Conservation (phyloP, 208 protist genomes). For the Crithidia acanthocephali region DNA sequence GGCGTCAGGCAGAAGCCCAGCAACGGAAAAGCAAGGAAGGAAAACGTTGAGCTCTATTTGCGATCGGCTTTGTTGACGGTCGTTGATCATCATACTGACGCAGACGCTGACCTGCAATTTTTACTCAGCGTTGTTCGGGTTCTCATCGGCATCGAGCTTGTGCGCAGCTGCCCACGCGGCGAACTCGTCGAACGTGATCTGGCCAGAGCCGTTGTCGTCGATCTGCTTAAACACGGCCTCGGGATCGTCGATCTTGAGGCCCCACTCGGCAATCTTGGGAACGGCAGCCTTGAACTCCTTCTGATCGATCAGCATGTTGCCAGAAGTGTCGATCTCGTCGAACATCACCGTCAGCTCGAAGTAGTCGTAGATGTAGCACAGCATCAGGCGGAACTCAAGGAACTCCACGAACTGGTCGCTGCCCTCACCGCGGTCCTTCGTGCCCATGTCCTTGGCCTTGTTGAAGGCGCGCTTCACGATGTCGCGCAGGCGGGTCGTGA, state of each 20-base stretch:
- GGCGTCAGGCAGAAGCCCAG: neutral
- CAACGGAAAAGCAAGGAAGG: neutral
- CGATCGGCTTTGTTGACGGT: neutral
- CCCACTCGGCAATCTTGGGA: slow-evolving; percentile 65
- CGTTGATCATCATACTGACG: no score
- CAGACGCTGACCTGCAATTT: no score
- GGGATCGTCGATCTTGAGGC: slow-evolving; percentile 54
- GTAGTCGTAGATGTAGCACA: slow-evolving; percentile 75
- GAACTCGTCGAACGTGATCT: slow-evolving; percentile 87
- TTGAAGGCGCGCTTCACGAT: slow-evolving; percentile 86
- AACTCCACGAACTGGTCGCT: slow-evolving; percentile 61
- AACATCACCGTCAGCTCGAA: slow-evolving; percentile 84
- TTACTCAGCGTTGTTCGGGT: slow-evolving; percentile 45
- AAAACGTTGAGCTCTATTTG: neutral
- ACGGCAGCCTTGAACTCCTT: slow-evolving; percentile 69
- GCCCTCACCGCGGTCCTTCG: slow-evolving; percentile 33
- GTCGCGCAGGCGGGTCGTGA: slow-evolving; percentile 63
- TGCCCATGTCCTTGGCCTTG: slow-evolving; percentile 68
- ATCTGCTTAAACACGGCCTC: slow-evolving; percentile 69
- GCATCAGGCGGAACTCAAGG: slow-evolving; percentile 81
- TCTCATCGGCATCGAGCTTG: slow-evolving; percentile 57
- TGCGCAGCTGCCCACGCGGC: slow-evolving; percentile 55
- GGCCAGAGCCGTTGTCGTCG: slow-evolving; percentile 67
- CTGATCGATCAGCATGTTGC: slow-evolving; percentile 66
- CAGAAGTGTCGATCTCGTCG: slow-evolving; percentile 79